Base-by-base conservation (phyloP, 768 basidiomycete species). In the Candolleomyces eurysporus region DNA sequence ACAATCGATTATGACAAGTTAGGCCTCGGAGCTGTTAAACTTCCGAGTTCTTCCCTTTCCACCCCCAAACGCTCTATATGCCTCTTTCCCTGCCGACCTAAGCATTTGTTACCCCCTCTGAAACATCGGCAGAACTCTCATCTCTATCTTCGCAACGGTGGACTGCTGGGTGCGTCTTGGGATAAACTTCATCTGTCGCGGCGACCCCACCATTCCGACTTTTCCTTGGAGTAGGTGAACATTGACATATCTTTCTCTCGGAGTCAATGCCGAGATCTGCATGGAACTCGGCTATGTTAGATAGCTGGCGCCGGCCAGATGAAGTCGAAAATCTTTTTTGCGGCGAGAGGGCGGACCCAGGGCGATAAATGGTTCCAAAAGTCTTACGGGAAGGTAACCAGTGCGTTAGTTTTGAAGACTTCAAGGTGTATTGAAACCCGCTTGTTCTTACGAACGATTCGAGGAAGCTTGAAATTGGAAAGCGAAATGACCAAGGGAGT, bases 171-270 rank as follows among this genome's bases (percentile, higher is more conserved):
- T 92, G 9, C 83, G 84, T 55, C 85, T 98, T 54, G 77, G 80
- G 0, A 95, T n/a, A n/a, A 85, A 91, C 58, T 76, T 86, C 98
- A 63, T 84, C 89, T 8, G 86, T 98, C 49, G 96, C 96, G 0
- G 96, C 95, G 8, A 99, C 96, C 2, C 96, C 96, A 0, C 84
- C 98, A 40, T 99, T 99, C 77, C 85, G 95, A 57, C 82, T 99
- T 63, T 98, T 96, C 88, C 89, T 99, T 55, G 96, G 96, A 32
- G 94, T 98, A 13, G 93, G 96, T 11, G 97, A 98, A 73, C 92
- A 96, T 73, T n/a, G n/a, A n/a, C n/a, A n/a, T n/a, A n/a, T n/a
- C n/a, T 99, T 98, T 78, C 82, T 91, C 48, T 88, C 86, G 0
- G 78, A 80, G 1, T 67, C 75, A 0, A 78, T 90, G 3, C 77